Percentiles rank a stretch among this genome's conserved stretches.
Evolutionary conservation across 1,139 yeast genomes (phyloP).

Genomic region (Saccharomyces hybrid): DNA sequence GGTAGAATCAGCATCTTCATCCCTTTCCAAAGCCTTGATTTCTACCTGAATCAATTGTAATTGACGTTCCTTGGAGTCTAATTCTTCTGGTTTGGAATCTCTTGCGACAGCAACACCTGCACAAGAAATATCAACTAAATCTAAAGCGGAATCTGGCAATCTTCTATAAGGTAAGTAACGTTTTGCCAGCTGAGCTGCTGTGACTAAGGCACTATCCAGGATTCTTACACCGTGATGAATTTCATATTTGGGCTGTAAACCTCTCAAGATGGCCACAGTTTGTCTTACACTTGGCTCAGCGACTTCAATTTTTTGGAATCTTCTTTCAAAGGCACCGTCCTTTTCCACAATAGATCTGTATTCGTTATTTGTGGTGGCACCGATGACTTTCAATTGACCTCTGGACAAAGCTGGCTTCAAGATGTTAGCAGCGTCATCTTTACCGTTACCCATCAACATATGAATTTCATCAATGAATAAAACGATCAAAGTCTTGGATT

Average conservation of each 20-base stretch:
- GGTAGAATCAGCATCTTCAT: conserved; percentile 77
- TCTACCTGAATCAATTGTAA: conserved; percentile 87
- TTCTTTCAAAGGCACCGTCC: conserved; percentile 97
- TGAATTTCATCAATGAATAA: conserved; percentile 94
- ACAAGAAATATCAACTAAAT: conserved; percentile 91
- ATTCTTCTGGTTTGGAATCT: conserved; percentile 95
- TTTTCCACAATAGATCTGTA: conserved; percentile 87
- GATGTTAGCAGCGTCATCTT: conserved; percentile 87
- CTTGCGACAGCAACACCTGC: conserved; percentile 98
- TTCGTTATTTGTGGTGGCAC: conserved; percentile 94
- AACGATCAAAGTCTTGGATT: conserved; percentile 76
- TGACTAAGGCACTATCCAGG: conserved; percentile 85
- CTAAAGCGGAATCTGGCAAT: conserved; percentile 96
- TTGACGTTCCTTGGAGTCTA: conserved; percentile 88
- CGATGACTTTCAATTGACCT: conserved; percentile 92
- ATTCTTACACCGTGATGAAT: conserved; percentile 97
- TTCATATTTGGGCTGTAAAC: conserved; percentile 91
- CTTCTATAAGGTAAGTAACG: conserved; percentile 92
- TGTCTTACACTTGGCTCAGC: conserved; percentile 89
- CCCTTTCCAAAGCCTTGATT: conserved; percentile 94
- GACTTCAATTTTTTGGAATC: conserved; percentile 95
- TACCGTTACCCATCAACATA: conserved; percentile 98
- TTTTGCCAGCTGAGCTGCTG: conserved; percentile 93
- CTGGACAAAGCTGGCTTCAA: conserved; percentile 96
- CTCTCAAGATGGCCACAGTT: conserved; percentile 92